Evolutionary conservation across 1,139 yeast species (phyloP).

Genomic region (Geotrichum australiense): DNA sequence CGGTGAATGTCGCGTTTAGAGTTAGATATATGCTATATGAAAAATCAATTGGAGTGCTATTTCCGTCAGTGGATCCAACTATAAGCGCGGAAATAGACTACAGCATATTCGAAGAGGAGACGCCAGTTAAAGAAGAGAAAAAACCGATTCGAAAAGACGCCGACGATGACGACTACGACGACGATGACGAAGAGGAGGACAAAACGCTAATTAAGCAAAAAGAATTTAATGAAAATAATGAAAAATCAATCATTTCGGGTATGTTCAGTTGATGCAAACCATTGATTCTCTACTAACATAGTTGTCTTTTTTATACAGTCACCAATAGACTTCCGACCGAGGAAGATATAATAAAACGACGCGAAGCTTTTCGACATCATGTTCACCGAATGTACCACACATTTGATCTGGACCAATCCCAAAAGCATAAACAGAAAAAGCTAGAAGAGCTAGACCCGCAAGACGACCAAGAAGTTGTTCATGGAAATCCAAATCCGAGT

Average conservation of each 20-base stretch:
- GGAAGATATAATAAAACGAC: constrained; percentile 21
- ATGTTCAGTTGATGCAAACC: constrained; percentile 12
- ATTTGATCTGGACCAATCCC: constrained; percentile 77
- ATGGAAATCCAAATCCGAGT: constrained; percentile 26
- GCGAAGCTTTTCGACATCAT: constrained; percentile 16
- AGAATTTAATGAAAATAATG: constrained; percentile 7
- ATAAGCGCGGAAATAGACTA: constrained; percentile 27
- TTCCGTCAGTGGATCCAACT: constrained; percentile 24
- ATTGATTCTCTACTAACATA: background rate
- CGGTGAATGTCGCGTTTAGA: constrained; percentile 34
- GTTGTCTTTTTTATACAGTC: constrained; percentile 7
- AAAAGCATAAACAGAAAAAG: constrained; percentile 66
- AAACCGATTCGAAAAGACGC: constrained; percentile 20
- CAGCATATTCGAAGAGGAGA: constrained; percentile 29
- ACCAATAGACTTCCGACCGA: constrained; percentile 19
- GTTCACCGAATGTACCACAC: constrained; percentile 55
- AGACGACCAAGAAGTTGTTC: constrained; percentile 40
- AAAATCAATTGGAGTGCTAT: constrained; percentile 30
- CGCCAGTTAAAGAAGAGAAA: constrained; percentile 10
- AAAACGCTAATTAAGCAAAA: constrained; percentile 18
- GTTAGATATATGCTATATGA: constrained; percentile 40
- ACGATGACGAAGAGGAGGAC: constrained; percentile 25
- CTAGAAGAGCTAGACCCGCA: constrained; percentile 75
- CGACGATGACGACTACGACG: constrained; percentile 31
- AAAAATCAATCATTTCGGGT: constrained; percentile 16